phyloP scores from a whole-genome alignment of 2,329 filamentous ascomycete species.

The Fusarium armeniacum region DNA sequence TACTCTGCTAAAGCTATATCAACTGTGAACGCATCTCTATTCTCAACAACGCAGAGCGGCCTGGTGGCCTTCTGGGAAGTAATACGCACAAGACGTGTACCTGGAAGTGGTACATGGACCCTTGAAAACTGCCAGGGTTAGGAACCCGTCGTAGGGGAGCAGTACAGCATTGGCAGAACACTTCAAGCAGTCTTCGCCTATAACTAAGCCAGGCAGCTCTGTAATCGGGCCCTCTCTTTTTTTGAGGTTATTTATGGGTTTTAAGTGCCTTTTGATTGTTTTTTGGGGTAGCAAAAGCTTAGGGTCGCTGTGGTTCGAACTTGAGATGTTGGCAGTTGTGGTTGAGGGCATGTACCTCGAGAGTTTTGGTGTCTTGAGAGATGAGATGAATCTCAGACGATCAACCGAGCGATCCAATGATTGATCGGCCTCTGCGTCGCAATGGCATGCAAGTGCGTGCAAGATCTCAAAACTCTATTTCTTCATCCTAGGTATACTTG shows the following conservation, averaged over 20 bases:
- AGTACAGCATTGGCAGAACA: not conserved
- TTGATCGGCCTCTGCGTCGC: too few relatives aligned
- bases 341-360: not conserved
- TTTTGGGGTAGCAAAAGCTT: not conserved
- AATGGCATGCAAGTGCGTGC: too few relatives aligned
- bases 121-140: not conserved
- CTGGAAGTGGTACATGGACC: not conserved
- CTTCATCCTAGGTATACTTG: too few relatives aligned
- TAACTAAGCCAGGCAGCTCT: not conserved
- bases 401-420: not conserved
- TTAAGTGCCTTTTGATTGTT: not conserved
- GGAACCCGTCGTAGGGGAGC: not conserved
- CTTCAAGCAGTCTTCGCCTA: not conserved
- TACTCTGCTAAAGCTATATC: not conserved
- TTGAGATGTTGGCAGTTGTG: not conserved
- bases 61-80: not conserved
- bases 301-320: not conserved
- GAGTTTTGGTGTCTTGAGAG: conserved; percentile 1
- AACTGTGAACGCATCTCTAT: not conserved
- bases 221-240: not conserved
- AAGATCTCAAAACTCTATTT: too few relatives aligned
- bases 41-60: not conserved
- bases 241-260: not conserved
- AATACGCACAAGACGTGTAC: not conserved
- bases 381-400: not conserved